Conservation (phyloP, 495 filamentous ascomycete genomes). For the Aspergillus sclerotioniger region DNA sequence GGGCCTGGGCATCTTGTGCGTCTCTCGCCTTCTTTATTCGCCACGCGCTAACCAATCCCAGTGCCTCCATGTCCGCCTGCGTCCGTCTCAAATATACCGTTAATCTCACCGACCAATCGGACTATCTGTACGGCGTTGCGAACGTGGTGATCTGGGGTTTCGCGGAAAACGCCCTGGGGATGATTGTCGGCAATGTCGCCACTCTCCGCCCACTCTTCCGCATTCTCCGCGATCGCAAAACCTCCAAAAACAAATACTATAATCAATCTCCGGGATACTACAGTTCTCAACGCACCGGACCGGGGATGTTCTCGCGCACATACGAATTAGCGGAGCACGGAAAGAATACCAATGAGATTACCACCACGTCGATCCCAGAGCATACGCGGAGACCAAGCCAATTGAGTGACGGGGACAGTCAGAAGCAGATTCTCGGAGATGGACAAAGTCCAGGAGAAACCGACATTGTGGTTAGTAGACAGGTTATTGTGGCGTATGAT, state of each 20-base stretch:
- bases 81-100: constrained; percentile 29
- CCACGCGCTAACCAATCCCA: not conserved
- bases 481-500: constrained; percentile 20
- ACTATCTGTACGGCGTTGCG: constrained; percentile 23
- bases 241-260: constrained; percentile 14
- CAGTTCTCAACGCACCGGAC: constrained; percentile 11
- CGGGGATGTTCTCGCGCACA: constrained; percentile 9
- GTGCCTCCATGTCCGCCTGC: constrained; percentile 25
- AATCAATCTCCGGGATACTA: not conserved
- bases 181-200: constrained; percentile 29
- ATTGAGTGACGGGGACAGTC: constrained; percentile 22
- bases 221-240: constrained; percentile 19
- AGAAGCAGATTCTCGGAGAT: constrained; percentile 19
- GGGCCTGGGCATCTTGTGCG: constrained; percentile 50
- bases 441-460: constrained; percentile 14
- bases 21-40: not conserved
- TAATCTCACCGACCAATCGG: constrained; percentile 17
- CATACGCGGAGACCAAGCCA: constrained; percentile 4
- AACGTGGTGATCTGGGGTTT: constrained; percentile 31
- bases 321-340: constrained; percentile 19
- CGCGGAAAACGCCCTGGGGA: constrained; percentile 28
- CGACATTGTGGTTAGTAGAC: constrained; percentile 21
- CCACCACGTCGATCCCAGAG: constrained; percentile 3
- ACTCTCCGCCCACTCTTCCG: constrained; percentile 29
- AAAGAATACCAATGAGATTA: constrained; percentile 6